Percentiles rank a stretch among this genome's conserved stretches.
Evolutionary conservation across 2,329 filamentous ascomycete species (phyloP).

Genomic region (Neonectria ditissima): DNA sequence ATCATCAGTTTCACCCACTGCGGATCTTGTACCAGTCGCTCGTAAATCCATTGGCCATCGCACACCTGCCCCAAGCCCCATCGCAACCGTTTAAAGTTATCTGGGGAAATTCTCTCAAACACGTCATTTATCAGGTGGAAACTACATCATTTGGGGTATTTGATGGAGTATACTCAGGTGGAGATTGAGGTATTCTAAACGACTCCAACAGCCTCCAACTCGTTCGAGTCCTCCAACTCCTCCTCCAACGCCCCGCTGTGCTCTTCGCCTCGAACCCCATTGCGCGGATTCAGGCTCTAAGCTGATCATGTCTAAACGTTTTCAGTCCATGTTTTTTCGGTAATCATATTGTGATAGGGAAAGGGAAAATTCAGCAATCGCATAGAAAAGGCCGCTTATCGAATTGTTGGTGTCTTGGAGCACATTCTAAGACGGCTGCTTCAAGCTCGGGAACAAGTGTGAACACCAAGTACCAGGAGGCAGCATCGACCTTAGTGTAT

Average conservation of each 20-base stretch:
- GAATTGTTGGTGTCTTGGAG: neutral
- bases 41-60: neutral
- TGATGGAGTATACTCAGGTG: neutral
- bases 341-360: neutral
- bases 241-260: neutral
- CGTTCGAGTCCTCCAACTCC: neutral
- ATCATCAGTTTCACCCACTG: neutral
- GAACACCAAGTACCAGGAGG: neutral
- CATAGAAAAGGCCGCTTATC: neutral
- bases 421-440: neutral
- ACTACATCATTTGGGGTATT: neutral
- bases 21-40: neutral
- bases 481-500: neutral
- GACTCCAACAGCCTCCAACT: slow-evolving; percentile 5
- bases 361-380: neutral
- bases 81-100: neutral
- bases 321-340: neutral
- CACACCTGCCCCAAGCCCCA: neutral
- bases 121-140: neutral
- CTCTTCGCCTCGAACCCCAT: neutral
- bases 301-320: neutral
- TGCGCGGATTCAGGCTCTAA: neutral
- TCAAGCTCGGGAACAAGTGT: neutral
- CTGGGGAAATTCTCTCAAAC: slow-evolving; percentile 2
- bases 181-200: neutral